A percentile compares a stretch with the other conserved stretches of the same genome.
phyloP scores from a whole-genome alignment of 23 red algal genomes.

The Gracilaria gracilis region DNA sequence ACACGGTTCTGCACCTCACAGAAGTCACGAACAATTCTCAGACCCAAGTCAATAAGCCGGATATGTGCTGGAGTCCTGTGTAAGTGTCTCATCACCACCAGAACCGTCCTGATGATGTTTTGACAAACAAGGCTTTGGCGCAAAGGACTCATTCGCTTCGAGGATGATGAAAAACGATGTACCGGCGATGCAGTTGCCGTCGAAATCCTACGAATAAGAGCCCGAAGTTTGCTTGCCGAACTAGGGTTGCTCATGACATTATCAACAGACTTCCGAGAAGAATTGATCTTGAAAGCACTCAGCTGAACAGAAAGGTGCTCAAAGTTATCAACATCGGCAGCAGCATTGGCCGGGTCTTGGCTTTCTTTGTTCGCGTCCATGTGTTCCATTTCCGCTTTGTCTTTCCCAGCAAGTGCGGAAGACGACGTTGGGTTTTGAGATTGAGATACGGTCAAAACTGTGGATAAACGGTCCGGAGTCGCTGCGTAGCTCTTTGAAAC shows the following conservation, averaged over 20 bases:
- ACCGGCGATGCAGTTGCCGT: conserved; percentile 14
- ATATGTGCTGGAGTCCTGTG: conserved; percentile 30
- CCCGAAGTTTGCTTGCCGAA: conserved; percentile 20
- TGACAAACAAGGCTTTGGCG: conserved; percentile 31
- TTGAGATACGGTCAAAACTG: background rate
- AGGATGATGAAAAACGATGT: conserved; percentile 1
- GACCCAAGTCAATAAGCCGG: conserved; percentile 16
- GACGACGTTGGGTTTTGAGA: background rate
- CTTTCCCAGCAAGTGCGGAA: background rate
- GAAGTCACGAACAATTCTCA: conserved; percentile 56
- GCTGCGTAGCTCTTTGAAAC: too few species aligned
- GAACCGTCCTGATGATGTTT: conserved; percentile 60
- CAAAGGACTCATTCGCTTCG: background rate
- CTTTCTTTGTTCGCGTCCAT: background rate
- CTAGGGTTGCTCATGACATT: conserved; percentile 24
- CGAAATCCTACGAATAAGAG: conserved; percentile 23
- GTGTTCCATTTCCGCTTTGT: background rate
- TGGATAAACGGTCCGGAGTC: too few species aligned
- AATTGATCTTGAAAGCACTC: conserved; percentile 23
- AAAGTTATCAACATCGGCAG: background rate
- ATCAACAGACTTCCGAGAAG: conserved; percentile 29
- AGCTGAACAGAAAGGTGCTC: conserved; percentile 24
- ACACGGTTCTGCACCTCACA: conserved; percentile 22
- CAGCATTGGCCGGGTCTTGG: background rate
- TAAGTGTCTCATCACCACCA: conserved; percentile 26